Conservation (phyloP, 768 basidiomycete species). For the Termitomyces eurrhizus region DNA sequence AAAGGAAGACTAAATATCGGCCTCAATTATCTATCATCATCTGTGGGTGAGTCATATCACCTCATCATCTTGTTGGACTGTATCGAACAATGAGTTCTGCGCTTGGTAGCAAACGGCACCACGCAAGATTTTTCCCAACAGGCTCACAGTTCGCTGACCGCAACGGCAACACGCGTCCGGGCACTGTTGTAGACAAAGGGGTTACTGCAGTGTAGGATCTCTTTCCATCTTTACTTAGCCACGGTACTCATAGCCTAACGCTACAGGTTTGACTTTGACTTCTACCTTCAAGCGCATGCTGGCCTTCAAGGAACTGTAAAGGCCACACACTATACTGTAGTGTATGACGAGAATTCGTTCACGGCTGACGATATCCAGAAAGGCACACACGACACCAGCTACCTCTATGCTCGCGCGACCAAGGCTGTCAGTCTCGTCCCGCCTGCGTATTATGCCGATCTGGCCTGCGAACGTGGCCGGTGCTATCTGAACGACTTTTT, state of each 20-base stretch:
- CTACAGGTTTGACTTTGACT: constrained; percentile 57
- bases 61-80: neutral
- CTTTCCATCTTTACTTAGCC: constrained; percentile 14
- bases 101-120: constrained; percentile 55
- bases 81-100: no score
- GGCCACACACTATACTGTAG: constrained; percentile 74
- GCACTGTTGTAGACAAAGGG: constrained; percentile 79
- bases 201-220: constrained; percentile 59
- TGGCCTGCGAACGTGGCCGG: constrained; percentile 78
- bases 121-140: constrained; percentile 61
- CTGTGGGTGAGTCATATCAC: constrained; percentile 46
- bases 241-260: constrained; percentile 13
- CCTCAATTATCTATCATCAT: constrained; percentile 71
- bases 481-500: constrained; percentile 75
- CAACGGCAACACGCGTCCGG: constrained; percentile 76
- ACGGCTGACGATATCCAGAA: constrained; percentile 70
- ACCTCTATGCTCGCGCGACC: constrained; percentile 79
- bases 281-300: constrained; percentile 70
- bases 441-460: constrained; percentile 76
- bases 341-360: constrained; percentile 75
- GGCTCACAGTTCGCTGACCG: constrained; percentile 43
- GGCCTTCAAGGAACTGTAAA: constrained; percentile 70
- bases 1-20: constrained; percentile 42
- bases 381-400: constrained; percentile 64
- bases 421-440: constrained; percentile 81